Evolutionary conservation across 495 filamentous ascomycete genomes (phyloP).

Genomic region (Penicillium manginii): DNA sequence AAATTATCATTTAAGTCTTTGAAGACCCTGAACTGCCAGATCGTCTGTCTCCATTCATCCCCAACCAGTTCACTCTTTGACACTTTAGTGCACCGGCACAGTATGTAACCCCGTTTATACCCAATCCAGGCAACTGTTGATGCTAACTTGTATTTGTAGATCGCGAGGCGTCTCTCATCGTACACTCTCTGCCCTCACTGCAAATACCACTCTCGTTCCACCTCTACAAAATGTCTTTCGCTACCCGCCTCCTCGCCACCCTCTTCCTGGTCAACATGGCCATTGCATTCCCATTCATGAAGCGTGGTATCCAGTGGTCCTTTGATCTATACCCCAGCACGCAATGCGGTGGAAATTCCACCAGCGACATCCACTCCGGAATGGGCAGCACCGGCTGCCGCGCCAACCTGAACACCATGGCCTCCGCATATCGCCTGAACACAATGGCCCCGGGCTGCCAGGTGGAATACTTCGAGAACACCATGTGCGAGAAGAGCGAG

Average conservation of each 20-base stretch:
- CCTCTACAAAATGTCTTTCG: not conserved
- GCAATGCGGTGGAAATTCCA: conserved; percentile 17
- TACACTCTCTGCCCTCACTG: not conserved
- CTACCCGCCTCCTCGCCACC: conserved; percentile 10
- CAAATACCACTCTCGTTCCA: not conserved
- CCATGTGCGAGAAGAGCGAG: conserved; percentile 32
- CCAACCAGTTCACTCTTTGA: not conserved
- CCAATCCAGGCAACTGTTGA: not conserved
- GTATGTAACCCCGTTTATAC: not conserved
- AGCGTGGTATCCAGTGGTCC: conserved; percentile 28
- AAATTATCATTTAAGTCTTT: conserved; percentile 6
- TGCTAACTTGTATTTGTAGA: not conserved
- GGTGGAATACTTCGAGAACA: conserved; percentile 35
- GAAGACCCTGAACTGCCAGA: conserved; percentile 4
- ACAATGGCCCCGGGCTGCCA: conserved; percentile 22
- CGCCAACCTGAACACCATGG: conserved; percentile 26
- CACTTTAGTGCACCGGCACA: not conserved
- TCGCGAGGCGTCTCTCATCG: not conserved
- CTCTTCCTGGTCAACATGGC: conserved; percentile 4
- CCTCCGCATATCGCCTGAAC: conserved; percentile 29
- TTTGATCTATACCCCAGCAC: conserved; percentile 28
- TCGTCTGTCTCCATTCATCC: not conserved
- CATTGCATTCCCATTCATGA: conserved; percentile 26
- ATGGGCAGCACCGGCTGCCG: conserved; percentile 34
- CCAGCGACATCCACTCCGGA: conserved; percentile 21